Percentiles rank a stretch among this genome's conserved stretches.
These are phyloP conservation scores for Bassia scoparia DNA, from an alignment of 148 eudicot genomes.

Conservation along the genomic window DNA sequence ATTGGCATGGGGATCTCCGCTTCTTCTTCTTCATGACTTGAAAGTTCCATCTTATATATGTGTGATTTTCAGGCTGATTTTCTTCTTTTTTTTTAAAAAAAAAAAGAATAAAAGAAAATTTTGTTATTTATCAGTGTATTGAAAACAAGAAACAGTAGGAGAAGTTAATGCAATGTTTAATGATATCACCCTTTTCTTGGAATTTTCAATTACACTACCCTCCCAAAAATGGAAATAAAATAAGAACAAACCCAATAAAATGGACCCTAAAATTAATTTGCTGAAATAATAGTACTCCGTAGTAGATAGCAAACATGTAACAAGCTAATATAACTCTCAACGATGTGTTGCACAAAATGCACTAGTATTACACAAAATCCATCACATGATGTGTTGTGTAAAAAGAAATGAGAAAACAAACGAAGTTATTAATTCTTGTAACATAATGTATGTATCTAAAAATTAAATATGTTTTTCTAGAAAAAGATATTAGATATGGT, in stretches of 20 bases:
- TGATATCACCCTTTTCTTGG: background rate
- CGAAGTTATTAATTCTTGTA: background rate
- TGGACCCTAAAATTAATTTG: background rate
- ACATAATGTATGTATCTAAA: background rate
- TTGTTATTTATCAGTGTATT: background rate
- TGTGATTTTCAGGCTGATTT: too few species aligned
- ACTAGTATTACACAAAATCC: background rate
- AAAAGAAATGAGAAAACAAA: background rate
- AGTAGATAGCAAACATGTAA: background rate
- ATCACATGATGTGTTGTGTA: too few species aligned
- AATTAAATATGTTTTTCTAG: too few species aligned
- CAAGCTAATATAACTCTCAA: background rate
- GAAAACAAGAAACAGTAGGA: slow-evolving; percentile 3
- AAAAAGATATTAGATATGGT: too few species aligned
- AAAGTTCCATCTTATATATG: slow-evolving; percentile 17
- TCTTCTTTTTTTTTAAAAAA: background rate
- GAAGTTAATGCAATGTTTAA: background rate
- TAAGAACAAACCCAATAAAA: background rate
- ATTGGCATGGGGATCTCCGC: slow-evolving; percentile 34
- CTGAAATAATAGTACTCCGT: slow-evolving; percentile 14
- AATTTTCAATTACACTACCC: background rate
- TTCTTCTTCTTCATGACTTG: slow-evolving; percentile 25
- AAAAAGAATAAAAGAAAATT: background rate
- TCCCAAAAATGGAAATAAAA: background rate
- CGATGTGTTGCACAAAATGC: too few species aligned